Conservation (phyloP, 371 early-diverging fungal genomes). For the Batkoa obscura region DNA sequence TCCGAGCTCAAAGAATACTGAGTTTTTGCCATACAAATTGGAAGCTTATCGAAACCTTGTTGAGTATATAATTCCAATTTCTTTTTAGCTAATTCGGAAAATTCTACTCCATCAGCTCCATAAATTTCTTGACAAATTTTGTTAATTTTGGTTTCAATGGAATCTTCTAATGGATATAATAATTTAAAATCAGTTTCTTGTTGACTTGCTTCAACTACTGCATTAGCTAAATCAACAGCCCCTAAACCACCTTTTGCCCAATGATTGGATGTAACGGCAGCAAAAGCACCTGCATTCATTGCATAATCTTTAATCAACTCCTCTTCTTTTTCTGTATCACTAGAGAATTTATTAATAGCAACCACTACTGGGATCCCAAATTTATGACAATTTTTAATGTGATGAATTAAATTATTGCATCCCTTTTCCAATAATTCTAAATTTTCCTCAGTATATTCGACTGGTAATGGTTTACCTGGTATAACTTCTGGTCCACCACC, state of each 20-base stretch:
- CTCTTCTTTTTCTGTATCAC: conserved; percentile 78
- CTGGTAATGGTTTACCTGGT: conserved; percentile 77
- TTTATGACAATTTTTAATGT: conserved; percentile 75
- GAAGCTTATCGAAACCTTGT: conserved; percentile 67
- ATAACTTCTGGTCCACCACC: conserved; percentile 93
- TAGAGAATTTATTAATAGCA: conserved; percentile 76
- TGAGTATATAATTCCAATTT: conserved; percentile 67
- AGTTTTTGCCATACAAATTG: conserved; percentile 97
- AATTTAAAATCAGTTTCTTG: conserved; percentile 43
- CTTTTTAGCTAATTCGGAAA: conserved; percentile 53
- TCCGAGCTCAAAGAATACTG: conserved; percentile 82
- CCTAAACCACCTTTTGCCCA: conserved; percentile 90
- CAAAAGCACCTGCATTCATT: conserved; percentile 65
- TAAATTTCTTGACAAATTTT: conserved; percentile 81
- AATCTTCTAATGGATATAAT: conserved; percentile 54
- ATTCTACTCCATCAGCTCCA: conserved; percentile 74
- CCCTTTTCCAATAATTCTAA: conserved; percentile 63
- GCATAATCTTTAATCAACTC: conserved; percentile 53
- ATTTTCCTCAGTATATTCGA: conserved; percentile 71
- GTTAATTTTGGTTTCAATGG: conserved; percentile 78
- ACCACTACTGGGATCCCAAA: conserved; percentile 86
- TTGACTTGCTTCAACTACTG: conserved; percentile 63
- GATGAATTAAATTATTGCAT: conserved; percentile 64
- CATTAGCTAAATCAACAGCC: conserved; percentile 67
- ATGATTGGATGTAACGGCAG: conserved; percentile 67